phyloP scores from a whole-genome alignment of 73 alveolate genomes.

The Durusdinium trenchii region DNA sequence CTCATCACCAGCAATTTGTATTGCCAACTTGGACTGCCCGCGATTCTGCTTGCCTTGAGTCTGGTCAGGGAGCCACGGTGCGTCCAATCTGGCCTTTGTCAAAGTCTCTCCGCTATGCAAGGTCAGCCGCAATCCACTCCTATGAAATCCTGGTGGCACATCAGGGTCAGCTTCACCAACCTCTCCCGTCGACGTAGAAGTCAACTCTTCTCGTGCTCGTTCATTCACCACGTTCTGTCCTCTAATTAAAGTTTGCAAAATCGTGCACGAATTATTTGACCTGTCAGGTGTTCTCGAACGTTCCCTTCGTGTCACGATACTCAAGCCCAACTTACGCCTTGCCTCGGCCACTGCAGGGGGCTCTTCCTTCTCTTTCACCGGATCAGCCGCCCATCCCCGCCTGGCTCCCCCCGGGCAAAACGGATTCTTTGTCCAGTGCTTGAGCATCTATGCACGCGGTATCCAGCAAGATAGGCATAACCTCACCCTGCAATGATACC shows the following conservation, averaged over 20 bases:
- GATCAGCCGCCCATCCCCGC: not conserved
- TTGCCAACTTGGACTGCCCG: not conserved
- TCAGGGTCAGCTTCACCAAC: too few species aligned
- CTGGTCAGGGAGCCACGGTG: not conserved
- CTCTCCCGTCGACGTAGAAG: too few species aligned
- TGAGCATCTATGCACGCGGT: too few species aligned
- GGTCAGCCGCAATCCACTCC: not conserved
- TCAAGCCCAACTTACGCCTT: not conserved
- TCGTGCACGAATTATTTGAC: not conserved
- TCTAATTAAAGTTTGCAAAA: not conserved
- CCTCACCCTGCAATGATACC: too few species aligned
- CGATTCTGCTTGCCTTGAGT: not conserved
- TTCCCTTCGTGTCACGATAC: not conserved
- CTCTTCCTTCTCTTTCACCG: not conserved
- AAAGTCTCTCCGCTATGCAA: not conserved
- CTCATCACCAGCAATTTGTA: not conserved
- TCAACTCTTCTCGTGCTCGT: too few species aligned
- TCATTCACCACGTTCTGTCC: not conserved
- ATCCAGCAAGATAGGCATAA: too few species aligned
- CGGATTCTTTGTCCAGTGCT: not conserved
- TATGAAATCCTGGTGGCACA: not conserved
- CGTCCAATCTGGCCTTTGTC: not conserved
- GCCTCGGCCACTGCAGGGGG: conserved; percentile 6
- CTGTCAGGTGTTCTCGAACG: not conserved
- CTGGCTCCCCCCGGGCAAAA: not conserved